Percentiles rank a stretch among this genome's conserved stretches.
These are phyloP conservation scores for Seminavis robusta DNA, from an alignment of 108 stramenopile species.

Conservation along the genomic window DNA sequence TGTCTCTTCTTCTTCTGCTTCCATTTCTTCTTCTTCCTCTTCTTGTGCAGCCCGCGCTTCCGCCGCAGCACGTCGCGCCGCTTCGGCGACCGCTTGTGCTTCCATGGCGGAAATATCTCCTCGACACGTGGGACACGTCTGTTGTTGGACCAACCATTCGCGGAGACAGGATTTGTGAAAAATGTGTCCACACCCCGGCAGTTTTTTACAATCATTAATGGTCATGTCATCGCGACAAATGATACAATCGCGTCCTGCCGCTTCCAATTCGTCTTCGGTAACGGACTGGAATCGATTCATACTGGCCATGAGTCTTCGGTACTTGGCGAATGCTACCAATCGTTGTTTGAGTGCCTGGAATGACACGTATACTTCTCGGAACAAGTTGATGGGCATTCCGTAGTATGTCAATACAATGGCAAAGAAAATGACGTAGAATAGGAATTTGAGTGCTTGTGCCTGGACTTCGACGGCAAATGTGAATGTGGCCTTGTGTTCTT, in stretches of 20 bases:
- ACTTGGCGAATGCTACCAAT: slow-evolving; percentile 74
- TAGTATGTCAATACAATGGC: slow-evolving; percentile 92
- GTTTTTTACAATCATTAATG: slow-evolving; percentile 68
- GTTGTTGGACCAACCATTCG: slow-evolving; percentile 97
- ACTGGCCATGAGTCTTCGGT: slow-evolving; percentile 85
- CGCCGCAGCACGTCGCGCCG: not conserved
- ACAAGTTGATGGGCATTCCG: slow-evolving; percentile 94
- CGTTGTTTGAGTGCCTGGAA: slow-evolving; percentile 76
- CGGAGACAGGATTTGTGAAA: slow-evolving; percentile 84
- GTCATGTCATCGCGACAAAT: slow-evolving; percentile 99
- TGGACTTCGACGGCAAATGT: slow-evolving; percentile 91
- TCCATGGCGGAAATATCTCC: slow-evolving; percentile 84
- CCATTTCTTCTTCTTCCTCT: not conserved
- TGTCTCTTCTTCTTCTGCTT: slow-evolving; percentile 12
- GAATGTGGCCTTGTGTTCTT: slow-evolving; percentile 73
- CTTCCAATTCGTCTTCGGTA: slow-evolving; percentile 86
- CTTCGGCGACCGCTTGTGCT: slow-evolving; percentile 28
- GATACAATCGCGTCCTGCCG: slow-evolving; percentile 87
- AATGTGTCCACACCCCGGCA: slow-evolving; percentile 92
- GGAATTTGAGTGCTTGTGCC: slow-evolving; percentile 88
- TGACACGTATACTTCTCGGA: slow-evolving; percentile 88
- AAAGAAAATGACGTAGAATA: slow-evolving; percentile 95
- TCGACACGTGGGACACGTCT: slow-evolving; percentile 95
- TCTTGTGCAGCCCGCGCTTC: slow-evolving; percentile 3
- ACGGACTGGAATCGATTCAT: slow-evolving; percentile 92